Evolutionary conservation across 2,329 filamentous ascomycete genomes (phyloP), one percentile per base, ranked within the genome.

Genomic region (Sporothrix brasiliensis): DNA sequence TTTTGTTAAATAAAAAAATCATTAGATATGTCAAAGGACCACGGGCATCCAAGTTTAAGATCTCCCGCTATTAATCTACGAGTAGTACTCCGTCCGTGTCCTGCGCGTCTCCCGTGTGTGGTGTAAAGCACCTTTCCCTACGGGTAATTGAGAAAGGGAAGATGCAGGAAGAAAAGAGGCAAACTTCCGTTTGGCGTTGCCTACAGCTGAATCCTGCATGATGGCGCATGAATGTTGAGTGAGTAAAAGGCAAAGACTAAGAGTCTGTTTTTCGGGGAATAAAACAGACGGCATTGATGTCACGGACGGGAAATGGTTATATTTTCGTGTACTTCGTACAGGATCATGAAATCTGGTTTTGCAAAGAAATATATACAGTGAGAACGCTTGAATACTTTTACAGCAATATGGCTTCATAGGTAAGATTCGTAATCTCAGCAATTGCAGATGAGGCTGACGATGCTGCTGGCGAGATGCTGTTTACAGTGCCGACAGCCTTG

Each of bases 281-380:
- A 19, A 41, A 41, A 11, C 56, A 41, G 34, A 41, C 56, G 34
- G 56, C 56, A 60, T 60, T 60, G 56, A 60, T 60, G 34, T 41
- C 56, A 41, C 44, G 56, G 56, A 14, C 0, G 21, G 39, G 11
- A 16, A 49, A 16, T 13, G 19, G 34, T 27, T 14, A 16, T 56
- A 34, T 60, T 11, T 41, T 58, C n/a, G n/a, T n/a, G n/a, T n/a
- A n/a, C n/a, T n/a, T n/a, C n/a, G n/a, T 9, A 34, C 34, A 34
- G 34, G 34, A 34, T 3, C 3, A 4, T 34, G 30, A 1, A 34
- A 3, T 34, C 4, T 4, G 30, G 6, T 34, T 34, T 34, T 11
- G 6, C 2, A 34, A 5, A 30, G 3, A 14, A n/a, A n/a, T 19
- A 9, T 9, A 4, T 34, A 6, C 13, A 34, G 34, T 34, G 9